Evolutionary conservation across 768 basidiomycete species (phyloP).

Genomic region (Vararia minispora): DNA sequence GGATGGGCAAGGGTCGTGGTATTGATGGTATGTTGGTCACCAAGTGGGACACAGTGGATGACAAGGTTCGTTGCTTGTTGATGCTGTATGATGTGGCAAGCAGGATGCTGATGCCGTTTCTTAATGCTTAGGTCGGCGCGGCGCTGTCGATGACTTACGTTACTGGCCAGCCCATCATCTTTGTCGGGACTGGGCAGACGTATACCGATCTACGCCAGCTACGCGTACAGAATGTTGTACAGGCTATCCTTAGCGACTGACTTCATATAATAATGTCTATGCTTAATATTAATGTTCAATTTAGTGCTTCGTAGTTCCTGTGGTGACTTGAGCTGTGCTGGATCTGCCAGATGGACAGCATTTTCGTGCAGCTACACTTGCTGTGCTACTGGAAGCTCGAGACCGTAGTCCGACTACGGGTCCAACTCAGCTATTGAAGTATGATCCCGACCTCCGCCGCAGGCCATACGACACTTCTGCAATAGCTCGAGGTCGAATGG

Average conservation of each 20-base stretch:
- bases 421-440: too few relatives aligned
- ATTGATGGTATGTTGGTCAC: constrained; percentile 98
- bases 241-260: constrained; percentile 81
- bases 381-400: too few relatives aligned
- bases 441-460: too few relatives aligned
- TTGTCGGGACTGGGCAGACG: constrained; percentile 96
- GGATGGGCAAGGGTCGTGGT: constrained; percentile 66
- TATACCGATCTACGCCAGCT: constrained; percentile 93
- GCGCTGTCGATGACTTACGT: constrained; percentile 99
- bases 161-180: constrained; percentile 96
- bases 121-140: constrained; percentile 70
- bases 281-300: too few relatives aligned
- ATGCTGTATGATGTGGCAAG: background rate
- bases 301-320: too few relatives aligned
- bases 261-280: too few relatives aligned
- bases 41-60: constrained; percentile 98
- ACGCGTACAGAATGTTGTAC: constrained; percentile 85
- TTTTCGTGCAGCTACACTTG: too few relatives aligned
- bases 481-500: too few relatives aligned
- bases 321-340: too few relatives aligned
- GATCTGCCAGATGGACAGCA: too few relatives aligned
- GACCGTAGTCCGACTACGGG: too few relatives aligned
- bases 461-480: too few relatives aligned
- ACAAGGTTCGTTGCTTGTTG: constrained; percentile 51
- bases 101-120: background rate